Evolutionary conservation across 306 rosid genomes (phyloP).

Genomic region (Vigna angularis): DNA sequence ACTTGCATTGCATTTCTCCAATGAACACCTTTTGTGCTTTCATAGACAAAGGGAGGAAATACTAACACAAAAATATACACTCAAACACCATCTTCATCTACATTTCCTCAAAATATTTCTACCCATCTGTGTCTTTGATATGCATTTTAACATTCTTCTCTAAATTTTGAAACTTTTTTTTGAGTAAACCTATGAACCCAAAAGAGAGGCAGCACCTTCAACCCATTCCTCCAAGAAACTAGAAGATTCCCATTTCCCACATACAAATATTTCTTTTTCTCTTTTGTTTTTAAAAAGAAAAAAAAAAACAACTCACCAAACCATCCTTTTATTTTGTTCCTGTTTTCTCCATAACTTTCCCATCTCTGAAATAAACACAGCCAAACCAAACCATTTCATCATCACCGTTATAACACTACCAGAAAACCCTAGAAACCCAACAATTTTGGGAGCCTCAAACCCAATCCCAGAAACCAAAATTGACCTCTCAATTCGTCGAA

Average conservation of each 20-base stretch:
- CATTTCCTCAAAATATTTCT: not conserved
- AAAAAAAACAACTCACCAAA: slow-evolving; percentile 33
- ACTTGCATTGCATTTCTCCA: slow-evolving; percentile 31
- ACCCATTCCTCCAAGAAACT: slow-evolving; percentile 73
- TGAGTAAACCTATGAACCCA: slow-evolving; percentile 47
- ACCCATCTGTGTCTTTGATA: not conserved
- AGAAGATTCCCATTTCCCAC: slow-evolving; percentile 72
- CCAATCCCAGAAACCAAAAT: slow-evolving; percentile 2
- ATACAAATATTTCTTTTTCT: not conserved
- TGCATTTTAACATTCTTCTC: slow-evolving; percentile 29
- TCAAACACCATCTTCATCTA: not conserved
- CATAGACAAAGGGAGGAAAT: slow-evolving; percentile 21
- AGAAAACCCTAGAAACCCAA: slow-evolving; percentile 46
- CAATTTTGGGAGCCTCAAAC: slow-evolving; percentile 26
- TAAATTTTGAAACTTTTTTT: slow-evolving; percentile 37
- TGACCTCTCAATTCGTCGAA: slow-evolving; percentile 24
- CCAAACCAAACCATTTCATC: not conserved
- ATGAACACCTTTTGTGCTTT: slow-evolving; percentile 32
- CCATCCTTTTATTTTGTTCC: slow-evolving; percentile 6
- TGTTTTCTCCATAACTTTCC: slow-evolving; percentile 37
- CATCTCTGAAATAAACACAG: slow-evolving; percentile 35
- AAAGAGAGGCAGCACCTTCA: slow-evolving; percentile 50
- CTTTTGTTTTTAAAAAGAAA: not conserved
- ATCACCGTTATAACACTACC: slow-evolving; percentile 30
- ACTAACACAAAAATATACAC: not conserved